Percentiles rank a stretch among this genome's conserved stretches.
Conservation (phyloP, 768 basidiomycete species). For the Ephemerocybe angulata region DNA sequence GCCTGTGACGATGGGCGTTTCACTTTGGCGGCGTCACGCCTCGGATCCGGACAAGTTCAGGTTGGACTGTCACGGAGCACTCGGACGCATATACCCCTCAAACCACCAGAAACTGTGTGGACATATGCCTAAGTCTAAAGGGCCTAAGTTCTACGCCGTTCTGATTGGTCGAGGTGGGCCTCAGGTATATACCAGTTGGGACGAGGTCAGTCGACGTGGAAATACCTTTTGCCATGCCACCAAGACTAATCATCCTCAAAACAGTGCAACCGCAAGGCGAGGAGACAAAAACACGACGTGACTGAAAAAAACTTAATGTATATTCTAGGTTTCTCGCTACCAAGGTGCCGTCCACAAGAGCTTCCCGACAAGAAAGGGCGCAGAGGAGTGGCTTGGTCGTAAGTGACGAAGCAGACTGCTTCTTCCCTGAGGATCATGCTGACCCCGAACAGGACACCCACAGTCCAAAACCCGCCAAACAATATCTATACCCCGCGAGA, state of each 20-base stretch:
- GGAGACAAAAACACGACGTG: too few relatives aligned
- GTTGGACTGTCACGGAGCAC: too few relatives aligned
- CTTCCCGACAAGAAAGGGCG: slow-evolving; percentile 41
- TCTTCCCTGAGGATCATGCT: too few relatives aligned
- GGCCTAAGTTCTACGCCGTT: slow-evolving; percentile 60
- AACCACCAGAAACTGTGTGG: not conserved
- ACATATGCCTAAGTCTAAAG: slow-evolving; percentile 26
- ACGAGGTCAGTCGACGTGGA: slow-evolving; percentile 40
- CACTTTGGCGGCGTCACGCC: too few relatives aligned
- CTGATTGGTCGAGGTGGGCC: slow-evolving; percentile 54
- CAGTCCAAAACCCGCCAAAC: not conserved
- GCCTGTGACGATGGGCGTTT: too few relatives aligned
- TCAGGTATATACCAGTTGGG: slow-evolving; percentile 56
- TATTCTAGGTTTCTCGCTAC: slow-evolving; percentile 46
- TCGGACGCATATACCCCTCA: not conserved
- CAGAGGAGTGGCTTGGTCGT: slow-evolving; percentile 50
- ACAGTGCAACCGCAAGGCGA: slow-evolving; percentile 50
- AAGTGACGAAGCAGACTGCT: too few relatives aligned
- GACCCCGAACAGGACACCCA: not conserved
- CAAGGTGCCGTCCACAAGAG: slow-evolving; percentile 51
- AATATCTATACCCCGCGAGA: not conserved
- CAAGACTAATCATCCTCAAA: not conserved
- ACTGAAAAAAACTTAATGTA: too few relatives aligned
- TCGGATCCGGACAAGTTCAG: too few relatives aligned
- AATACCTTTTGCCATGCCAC: not conserved